Base-by-base conservation (phyloP, 805 yeast species). In the Kodamaea sagamina region DNA sequence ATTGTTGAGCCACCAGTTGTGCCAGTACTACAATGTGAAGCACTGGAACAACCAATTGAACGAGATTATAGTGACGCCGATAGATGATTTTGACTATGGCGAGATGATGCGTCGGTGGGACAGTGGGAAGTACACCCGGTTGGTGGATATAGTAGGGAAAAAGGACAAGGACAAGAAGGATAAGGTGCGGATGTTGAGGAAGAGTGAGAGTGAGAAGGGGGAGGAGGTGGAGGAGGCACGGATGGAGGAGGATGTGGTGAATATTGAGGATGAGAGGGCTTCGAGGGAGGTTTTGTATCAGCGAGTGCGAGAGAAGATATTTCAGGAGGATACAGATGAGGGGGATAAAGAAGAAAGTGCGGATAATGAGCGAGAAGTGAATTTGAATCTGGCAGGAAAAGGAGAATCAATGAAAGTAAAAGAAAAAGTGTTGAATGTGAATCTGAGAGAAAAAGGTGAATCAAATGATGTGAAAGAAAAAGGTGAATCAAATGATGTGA, bases 1-100 rank as follows among this genome's bases (percentile, higher is more conserved):
- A 50, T 65, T 86, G 36, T 62, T 86, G 42, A 74, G 84, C 0
- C 90, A 86, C 59, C 85, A 83, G 50, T 64, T 84, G 26, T 86
- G 89, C 4, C 84, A 80, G 28, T 83, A 82, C 57, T 82, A 83
- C 54, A 65, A 71, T 17, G 58, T 84, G 43, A 81, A 80, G 32
- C 90, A 85, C 54, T 51, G 54, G 56, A 56, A 59, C 42, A 54
- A 49, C 36, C 31, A 47, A n/a, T 18, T 37, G 17, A 52, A 54
- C 32, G 63, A 59, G 25, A 60, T 60, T 6, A 39, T 55, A 6
- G 65, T 58, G 1, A 50, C 57, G 13, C 48, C 49, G 13, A 42
- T 38, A 7, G 47, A 44, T 3, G 46, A 37, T 5, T 41, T 52
- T 21, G 49, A 57, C 41, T 56, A 59, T 42, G 25, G 10, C 17